phyloP scores from a whole-genome alignment of 345 rosid genomes.

The Tarenaya hassleriana region DNA sequence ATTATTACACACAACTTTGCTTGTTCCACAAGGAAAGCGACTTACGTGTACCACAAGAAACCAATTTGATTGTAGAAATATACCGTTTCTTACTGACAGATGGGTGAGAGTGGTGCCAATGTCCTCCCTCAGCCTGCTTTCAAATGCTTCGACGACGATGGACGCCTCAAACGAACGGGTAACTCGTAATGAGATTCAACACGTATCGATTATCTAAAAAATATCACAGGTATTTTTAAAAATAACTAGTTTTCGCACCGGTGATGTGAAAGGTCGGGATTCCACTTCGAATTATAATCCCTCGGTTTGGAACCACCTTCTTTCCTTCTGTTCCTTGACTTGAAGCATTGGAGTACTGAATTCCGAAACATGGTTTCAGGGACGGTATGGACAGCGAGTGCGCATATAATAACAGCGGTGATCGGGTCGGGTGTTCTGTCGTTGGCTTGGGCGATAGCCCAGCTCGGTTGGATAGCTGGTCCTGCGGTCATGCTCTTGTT shows the following conservation, averaged over 20 bases:
- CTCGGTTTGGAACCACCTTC: no score
- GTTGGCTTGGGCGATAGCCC: constrained; percentile 80
- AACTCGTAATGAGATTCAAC: not conserved
- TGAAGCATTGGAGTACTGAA: constrained; percentile 4
- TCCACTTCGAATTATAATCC: no score
- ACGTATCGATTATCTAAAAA: not conserved
- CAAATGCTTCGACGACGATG: constrained; percentile 66
- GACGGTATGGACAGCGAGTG: constrained; percentile 72
- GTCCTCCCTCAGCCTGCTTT: constrained; percentile 32
- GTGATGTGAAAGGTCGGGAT: no score
- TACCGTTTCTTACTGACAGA: constrained; percentile 25
- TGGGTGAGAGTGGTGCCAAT: constrained; percentile 47
- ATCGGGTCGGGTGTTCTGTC: constrained; percentile 90
- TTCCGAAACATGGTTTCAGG: constrained; percentile 33
- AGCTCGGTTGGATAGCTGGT: constrained; percentile 86
- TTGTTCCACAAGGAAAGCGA: not conserved
- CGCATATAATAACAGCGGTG: constrained; percentile 80
- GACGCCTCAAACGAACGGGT: constrained; percentile 67
- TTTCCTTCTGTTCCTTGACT: constrained; percentile 1
- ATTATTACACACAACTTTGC: no score
- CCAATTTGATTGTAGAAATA: no score
- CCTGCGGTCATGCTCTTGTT: constrained; percentile 73
- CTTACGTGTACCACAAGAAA: not conserved
- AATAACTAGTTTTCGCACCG: no score
- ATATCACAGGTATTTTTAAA: no score